A percentile compares a stretch with the other conserved stretches of the same genome.
Conservation (phyloP, 1,284 basidiomycete genomes). For the Boletus nobilissimus region DNA sequence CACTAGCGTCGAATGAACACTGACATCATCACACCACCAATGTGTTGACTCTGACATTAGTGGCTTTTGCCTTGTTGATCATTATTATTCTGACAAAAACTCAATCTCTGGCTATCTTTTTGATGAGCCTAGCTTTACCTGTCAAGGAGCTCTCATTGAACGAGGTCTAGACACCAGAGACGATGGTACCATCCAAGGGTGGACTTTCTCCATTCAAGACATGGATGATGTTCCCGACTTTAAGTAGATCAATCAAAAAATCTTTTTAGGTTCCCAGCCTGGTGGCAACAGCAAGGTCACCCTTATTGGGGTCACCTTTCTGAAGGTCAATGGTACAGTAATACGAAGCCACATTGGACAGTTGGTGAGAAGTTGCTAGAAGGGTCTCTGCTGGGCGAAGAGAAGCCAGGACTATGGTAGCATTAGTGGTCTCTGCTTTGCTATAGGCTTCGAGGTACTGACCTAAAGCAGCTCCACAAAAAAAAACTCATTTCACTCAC, state of each 20-base stretch:
- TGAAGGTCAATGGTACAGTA: slow-evolving; percentile 52
- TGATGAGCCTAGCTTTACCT: slow-evolving; percentile 71
- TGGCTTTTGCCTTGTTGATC: slow-evolving; percentile 70
- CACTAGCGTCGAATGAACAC: slow-evolving; percentile 27
- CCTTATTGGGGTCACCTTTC: slow-evolving; percentile 53
- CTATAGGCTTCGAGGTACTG: slow-evolving; percentile 73
- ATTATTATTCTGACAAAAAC: slow-evolving; percentile 85
- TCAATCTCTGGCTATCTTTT: slow-evolving; percentile 70
- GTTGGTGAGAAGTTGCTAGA: slow-evolving; percentile 54
- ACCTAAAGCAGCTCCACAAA: slow-evolving; percentile 53
- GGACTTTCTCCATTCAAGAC: slow-evolving; percentile 77
- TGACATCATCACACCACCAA: slow-evolving; percentile 78
- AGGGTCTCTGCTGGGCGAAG: slow-evolving; percentile 75
- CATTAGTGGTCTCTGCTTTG: slow-evolving; percentile 75
- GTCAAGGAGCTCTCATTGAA: slow-evolving; percentile 90
- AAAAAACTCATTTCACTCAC: slow-evolving; percentile 58
- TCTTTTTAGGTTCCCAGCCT: slow-evolving; percentile 52
- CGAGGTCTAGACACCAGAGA: slow-evolving; percentile 57
- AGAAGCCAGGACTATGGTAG: slow-evolving; percentile 74
- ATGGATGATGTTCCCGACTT: slow-evolving; percentile 81
- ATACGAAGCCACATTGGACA: slow-evolving; percentile 25
- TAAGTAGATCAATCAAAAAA: slow-evolving; percentile 72
- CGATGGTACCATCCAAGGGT: slow-evolving; percentile 77
- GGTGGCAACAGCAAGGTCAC: slow-evolving; percentile 35
- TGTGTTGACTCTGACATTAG: slow-evolving; percentile 70